Evolutionary conservation across 345 rosid species (phyloP).

Genomic region (Linum trigynum): DNA sequence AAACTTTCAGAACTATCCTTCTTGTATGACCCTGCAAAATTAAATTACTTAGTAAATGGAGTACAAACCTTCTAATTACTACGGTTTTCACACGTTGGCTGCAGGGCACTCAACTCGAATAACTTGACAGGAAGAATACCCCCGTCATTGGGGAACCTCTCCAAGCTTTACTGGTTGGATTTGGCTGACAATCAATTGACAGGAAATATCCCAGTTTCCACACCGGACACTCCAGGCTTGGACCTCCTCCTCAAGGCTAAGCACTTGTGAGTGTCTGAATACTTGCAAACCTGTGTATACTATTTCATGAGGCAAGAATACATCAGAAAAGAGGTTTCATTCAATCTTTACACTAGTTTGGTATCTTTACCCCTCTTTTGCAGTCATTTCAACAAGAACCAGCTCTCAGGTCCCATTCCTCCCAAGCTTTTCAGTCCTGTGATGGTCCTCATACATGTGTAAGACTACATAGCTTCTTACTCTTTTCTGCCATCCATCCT

Average conservation of each 20-base stretch:
- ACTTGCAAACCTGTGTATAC: background rate
- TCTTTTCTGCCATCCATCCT: background rate
- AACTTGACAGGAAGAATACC: slow-evolving; percentile 77
- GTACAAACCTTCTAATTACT: background rate
- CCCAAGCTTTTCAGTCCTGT: slow-evolving; percentile 50
- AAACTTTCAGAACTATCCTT: slow-evolving; percentile 67
- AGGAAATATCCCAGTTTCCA: slow-evolving; percentile 68
- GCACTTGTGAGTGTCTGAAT: slow-evolving; percentile 66
- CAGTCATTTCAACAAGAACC: slow-evolving; percentile 94
- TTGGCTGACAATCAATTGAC: slow-evolving; percentile 77
- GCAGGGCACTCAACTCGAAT: slow-evolving; percentile 91
- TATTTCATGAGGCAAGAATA: background rate
- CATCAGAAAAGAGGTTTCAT: background rate
- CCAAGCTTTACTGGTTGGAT: slow-evolving; percentile 77
- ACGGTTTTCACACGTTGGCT: slow-evolving; percentile 6
- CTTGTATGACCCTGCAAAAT: slow-evolving; percentile 46
- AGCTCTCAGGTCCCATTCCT: slow-evolving; percentile 77
- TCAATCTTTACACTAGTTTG: too few relatives aligned
- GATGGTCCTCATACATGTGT: slow-evolving; percentile 86
- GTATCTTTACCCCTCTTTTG: background rate
- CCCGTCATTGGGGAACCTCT: slow-evolving; percentile 65
- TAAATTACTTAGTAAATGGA: background rate
- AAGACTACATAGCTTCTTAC: slow-evolving; percentile 23
- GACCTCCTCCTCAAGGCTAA: slow-evolving; percentile 65
- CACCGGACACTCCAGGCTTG: slow-evolving; percentile 48